Percentiles rank a stretch among this genome's conserved stretches.
These are phyloP conservation scores for Tricholoma bakamatsutake DNA, from an alignment of 768 basidiomycete species.

Conservation along the genomic window DNA sequence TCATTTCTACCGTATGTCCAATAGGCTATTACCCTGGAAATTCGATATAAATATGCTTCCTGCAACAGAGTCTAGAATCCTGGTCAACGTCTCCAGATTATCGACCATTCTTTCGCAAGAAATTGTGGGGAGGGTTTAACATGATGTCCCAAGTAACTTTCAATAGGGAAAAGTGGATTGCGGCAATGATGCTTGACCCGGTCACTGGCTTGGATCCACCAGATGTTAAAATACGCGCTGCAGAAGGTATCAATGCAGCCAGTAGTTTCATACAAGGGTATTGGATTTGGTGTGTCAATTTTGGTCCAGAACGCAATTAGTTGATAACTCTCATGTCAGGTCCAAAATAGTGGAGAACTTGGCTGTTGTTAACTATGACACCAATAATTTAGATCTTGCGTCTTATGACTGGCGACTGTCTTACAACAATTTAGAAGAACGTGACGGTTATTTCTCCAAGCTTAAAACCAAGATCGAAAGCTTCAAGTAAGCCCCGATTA, in stretches of 20 bases:
- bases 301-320: not conserved
- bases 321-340: slow-evolving; percentile 32
- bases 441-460: slow-evolving; percentile 84
- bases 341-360: slow-evolving; percentile 93
- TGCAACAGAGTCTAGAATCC: slow-evolving; percentile 69
- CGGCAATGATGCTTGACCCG: slow-evolving; percentile 86
- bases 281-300: slow-evolving; percentile 76
- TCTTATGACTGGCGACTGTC: slow-evolving; percentile 91
- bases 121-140: slow-evolving; percentile 71
- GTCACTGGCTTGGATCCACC: slow-evolving; percentile 87
- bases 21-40: not conserved
- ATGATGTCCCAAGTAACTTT: slow-evolving; percentile 83
- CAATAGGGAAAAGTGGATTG: slow-evolving; percentile 85
- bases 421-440: slow-evolving; percentile 85
- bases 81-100: slow-evolving; percentile 90
- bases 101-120: slow-evolving; percentile 87
- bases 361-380: slow-evolving; percentile 89
- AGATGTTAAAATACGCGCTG: slow-evolving; percentile 81
- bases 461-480: slow-evolving; percentile 80
- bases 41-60: not conserved
- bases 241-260: slow-evolving; percentile 88
- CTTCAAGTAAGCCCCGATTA: slow-evolving; percentile 45
- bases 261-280: slow-evolving; percentile 85
- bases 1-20: slow-evolving; percentile 72
- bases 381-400: slow-evolving; percentile 78